Conservation (phyloP, 306 rosid species). For the Prunus davidiana region DNA sequence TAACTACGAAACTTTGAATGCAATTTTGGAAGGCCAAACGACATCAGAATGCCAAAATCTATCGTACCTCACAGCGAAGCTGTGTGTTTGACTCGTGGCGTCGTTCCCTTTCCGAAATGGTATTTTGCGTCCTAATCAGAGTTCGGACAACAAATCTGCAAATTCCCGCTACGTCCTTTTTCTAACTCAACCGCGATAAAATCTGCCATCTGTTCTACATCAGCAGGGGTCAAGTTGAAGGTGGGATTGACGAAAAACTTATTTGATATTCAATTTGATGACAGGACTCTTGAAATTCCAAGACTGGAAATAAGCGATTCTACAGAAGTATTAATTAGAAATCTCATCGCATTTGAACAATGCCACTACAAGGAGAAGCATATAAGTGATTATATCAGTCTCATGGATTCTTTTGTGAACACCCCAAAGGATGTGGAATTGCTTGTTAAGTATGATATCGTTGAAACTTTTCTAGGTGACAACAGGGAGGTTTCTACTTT, state of each 20-base stretch:
- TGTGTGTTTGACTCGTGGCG: too few relatives aligned
- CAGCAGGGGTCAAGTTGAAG: slow-evolving; percentile 22
- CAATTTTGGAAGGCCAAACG: too few relatives aligned
- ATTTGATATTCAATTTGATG: slow-evolving; percentile 23
- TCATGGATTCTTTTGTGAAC: slow-evolving; percentile 28
- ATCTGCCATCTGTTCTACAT: too few relatives aligned
- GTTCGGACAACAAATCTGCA: too few relatives aligned
- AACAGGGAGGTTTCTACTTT: not conserved
- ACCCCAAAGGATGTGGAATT: slow-evolving; percentile 20
- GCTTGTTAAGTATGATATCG: slow-evolving; percentile 26
- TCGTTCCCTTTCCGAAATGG: too few relatives aligned
- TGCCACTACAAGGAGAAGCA: not conserved
- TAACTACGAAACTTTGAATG: too few relatives aligned
- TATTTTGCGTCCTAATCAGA: too few relatives aligned
- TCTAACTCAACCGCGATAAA: too few relatives aligned
- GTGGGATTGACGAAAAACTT: slow-evolving; percentile 15
- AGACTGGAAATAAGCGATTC: not conserved
- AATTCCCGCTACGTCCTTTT: too few relatives aligned
- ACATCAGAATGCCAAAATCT: too few relatives aligned
- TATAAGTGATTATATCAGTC: slow-evolving; percentile 13
- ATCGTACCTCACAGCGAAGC: too few relatives aligned
- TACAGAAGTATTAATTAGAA: slow-evolving; percentile 16
- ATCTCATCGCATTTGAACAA: slow-evolving; percentile 30
- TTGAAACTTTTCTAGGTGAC: slow-evolving; percentile 15
- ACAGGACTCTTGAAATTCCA: slow-evolving; percentile 33